Conservation (phyloP, 495 filamentous ascomycete species). For the Penicillium maclennaniae region DNA sequence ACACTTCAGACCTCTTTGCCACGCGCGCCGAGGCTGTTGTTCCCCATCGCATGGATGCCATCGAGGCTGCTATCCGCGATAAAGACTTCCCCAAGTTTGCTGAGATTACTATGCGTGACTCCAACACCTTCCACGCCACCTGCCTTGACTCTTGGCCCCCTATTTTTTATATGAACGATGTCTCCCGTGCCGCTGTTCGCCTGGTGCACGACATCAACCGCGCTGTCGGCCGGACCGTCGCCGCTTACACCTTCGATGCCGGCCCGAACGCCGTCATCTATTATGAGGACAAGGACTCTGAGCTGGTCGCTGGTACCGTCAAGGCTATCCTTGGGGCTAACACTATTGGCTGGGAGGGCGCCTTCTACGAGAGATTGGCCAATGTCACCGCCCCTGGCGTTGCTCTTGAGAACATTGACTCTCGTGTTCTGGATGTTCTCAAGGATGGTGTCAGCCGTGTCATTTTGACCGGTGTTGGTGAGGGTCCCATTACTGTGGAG, state of each 20-base stretch:
- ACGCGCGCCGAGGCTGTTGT: slow-evolving; percentile 70
- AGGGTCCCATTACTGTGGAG: slow-evolving; percentile 75
- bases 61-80: slow-evolving; percentile 74
- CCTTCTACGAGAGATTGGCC: slow-evolving; percentile 44
- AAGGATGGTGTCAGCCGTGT: slow-evolving; percentile 79
- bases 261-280: slow-evolving; percentile 97
- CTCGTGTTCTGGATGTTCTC: slow-evolving; percentile 53
- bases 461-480: slow-evolving; percentile 87
- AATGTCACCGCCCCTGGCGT: slow-evolving; percentile 47
- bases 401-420: slow-evolving; percentile 50
- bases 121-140: slow-evolving; percentile 92
- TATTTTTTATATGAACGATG: slow-evolving; percentile 98
- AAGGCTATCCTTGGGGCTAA: slow-evolving; percentile 44
- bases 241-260: slow-evolving; percentile 96
- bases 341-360: slow-evolving; percentile 61
- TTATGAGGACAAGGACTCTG: slow-evolving; percentile 74
- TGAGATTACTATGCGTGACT: slow-evolving; percentile 89
- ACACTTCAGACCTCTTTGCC: slow-evolving; percentile 76
- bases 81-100: slow-evolving; percentile 85
- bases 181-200: slow-evolving; percentile 75
- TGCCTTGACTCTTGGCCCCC: slow-evolving; percentile 93
- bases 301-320: slow-evolving; percentile 67
- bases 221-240: slow-evolving; percentile 65
- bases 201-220: slow-evolving; percentile 86
- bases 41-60: slow-evolving; percentile 76